Evolutionary conservation across 805 yeast species (phyloP), one percentile per base, ranked within the genome.

Genomic region (Sugiyamaella mastotermitis): DNA sequence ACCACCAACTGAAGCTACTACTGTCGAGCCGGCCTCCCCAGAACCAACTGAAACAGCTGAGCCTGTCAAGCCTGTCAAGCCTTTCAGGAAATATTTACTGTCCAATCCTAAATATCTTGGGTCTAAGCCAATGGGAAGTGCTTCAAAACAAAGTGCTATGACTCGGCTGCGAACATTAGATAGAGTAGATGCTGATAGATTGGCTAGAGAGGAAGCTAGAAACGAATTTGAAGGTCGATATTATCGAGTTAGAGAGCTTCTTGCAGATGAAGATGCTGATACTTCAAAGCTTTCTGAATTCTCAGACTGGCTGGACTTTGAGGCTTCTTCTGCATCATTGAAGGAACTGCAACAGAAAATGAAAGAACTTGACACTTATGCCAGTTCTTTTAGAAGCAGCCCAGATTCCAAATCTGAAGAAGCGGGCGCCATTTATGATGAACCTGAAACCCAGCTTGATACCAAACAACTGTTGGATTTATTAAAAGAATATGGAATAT

Each of bases 301-400:
- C 3, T 61, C 83, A 32, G 90, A 81, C 42, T 85, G 95, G 95
- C 62, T 86, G 26, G 94, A 85, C 35, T 76, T 73, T 50, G 86
- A 77, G 13, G 69, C 84, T 25, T 82, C 73, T 38, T 65, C 62
- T 16, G 72, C 83, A 1, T 46, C 57, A 0, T 33, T 60, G 9
- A 37, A 33, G 37, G 41, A 10, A n/a, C 31, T 43, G 15, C 30
- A 32, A 20, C 40, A 36, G 15, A 42, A 44, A 26, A 21, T 45
- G 7, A 22, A 19, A 10, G 42, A 40, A 20, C 28, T 41, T 20
- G 27, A 40, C 11, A 25, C 34, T 9, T 22, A 38, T 27, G 42
- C 18, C 6, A 17, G 14, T 27, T 27, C 30, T 7, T 27, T 11
- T 27, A 11, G 16, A 20, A n/a, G 15, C 19, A 15, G 20, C 14